Evolutionary conservation across 805 yeast species (phyloP).

Genomic region (Dipodascopsis tothii): DNA sequence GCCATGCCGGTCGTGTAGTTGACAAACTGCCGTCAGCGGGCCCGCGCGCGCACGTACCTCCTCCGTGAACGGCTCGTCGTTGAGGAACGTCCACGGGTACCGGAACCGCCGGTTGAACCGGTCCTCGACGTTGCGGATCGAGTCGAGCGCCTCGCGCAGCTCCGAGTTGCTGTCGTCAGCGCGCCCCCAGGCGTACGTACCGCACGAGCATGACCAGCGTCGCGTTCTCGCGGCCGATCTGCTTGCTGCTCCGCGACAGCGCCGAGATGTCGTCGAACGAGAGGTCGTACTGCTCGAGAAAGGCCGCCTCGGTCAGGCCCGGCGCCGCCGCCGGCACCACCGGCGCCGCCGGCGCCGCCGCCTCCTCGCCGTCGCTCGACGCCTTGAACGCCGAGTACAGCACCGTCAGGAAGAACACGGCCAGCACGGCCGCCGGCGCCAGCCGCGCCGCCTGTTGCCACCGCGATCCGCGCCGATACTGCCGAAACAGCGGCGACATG

Average conservation of each 20-base stretch:
- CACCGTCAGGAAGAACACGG: not conserved
- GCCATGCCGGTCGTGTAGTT: constrained; percentile 44
- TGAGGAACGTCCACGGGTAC: constrained; percentile 89
- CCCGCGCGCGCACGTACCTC: constrained; percentile 31
- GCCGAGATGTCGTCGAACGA: constrained; percentile 7
- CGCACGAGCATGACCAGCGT: constrained; percentile 81
- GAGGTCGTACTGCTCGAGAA: constrained; percentile 6
- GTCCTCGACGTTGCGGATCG: constrained; percentile 67
- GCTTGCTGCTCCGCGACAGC: constrained; percentile 9
- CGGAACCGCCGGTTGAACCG: constrained; percentile 67
- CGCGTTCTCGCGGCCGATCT: constrained; percentile 62
- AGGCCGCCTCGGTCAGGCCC: constrained; percentile 10
- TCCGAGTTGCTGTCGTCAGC: constrained; percentile 46
- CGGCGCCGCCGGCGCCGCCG: not conserved
- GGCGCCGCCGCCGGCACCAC: not conserved
- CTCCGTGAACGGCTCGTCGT: constrained; percentile 66
- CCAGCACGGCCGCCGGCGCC: not conserved
- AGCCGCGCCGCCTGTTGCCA: not conserved
- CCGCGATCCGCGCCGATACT: not conserved
- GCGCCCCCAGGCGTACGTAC: not conserved
- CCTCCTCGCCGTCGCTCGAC: too few species aligned
- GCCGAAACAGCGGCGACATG: not conserved
- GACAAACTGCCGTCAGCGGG: constrained; percentile 39
- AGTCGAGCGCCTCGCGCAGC: constrained; percentile 45
- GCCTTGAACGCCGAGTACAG: not conserved